A percentile compares a stretch with the other conserved stretches of the same genome.
These are phyloP conservation scores for Vigna unguiculata DNA, from an alignment of 306 rosid genomes.

Conservation along the genomic window DNA sequence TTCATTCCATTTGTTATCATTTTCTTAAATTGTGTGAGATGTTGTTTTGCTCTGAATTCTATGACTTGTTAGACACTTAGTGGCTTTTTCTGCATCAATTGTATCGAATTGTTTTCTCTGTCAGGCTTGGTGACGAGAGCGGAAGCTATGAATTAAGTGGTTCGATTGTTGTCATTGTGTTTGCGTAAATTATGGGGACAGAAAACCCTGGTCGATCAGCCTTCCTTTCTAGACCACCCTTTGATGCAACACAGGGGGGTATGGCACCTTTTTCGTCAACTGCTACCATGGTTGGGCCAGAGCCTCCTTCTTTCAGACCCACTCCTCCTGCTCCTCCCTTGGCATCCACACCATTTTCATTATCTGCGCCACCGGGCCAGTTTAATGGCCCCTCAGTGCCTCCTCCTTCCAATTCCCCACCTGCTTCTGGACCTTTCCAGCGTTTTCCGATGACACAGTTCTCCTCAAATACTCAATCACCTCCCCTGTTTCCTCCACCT, in stretches of 20 bases:
- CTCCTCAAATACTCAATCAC: constrained; percentile 53
- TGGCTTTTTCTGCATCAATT: neutral
- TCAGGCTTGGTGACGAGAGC: neutral
- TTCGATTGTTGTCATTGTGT: neutral
- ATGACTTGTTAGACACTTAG: neutral
- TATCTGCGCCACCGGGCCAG: constrained; percentile 61
- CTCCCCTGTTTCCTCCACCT: constrained; percentile 40
- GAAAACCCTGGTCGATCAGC: constrained; percentile 78
- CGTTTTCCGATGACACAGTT: constrained; percentile 66
- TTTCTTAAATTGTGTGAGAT: neutral
- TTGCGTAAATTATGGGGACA: constrained; percentile 72
- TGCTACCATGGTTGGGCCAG: constrained; percentile 75
- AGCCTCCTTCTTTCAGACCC: constrained; percentile 61
- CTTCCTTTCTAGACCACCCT: constrained; percentile 72
- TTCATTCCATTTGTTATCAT: neutral
- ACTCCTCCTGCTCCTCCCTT: constrained; percentile 61
- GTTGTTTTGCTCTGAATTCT: neutral
- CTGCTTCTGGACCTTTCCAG: constrained; percentile 61
- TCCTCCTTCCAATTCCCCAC: constrained; percentile 64
- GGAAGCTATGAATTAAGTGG: neutral
- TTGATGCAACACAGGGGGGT: constrained; percentile 63
- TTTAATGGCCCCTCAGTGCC: constrained; percentile 87
- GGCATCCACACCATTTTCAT: constrained; percentile 53
- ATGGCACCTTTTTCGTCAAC: constrained; percentile 72
- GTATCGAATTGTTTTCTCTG: neutral